These are phyloP conservation scores for Claviceps pazoutovae DNA, from an alignment of 2,329 filamentous ascomycete species.

Conservation along the genomic window DNA sequence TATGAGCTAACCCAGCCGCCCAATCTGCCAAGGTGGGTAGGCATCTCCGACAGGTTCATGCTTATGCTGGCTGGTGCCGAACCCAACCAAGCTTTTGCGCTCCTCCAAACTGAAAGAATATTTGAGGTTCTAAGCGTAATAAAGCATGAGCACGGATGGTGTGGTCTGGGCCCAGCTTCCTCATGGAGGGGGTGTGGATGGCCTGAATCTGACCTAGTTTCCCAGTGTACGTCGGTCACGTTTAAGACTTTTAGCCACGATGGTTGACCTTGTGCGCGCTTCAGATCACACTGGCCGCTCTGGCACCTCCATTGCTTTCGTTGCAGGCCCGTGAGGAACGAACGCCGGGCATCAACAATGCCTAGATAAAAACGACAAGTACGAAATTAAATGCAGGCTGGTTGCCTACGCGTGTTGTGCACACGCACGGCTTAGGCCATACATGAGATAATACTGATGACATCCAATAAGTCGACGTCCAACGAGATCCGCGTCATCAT, in stretches of 20 bases:
- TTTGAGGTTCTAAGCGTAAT: neutral
- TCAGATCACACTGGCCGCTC: neutral
- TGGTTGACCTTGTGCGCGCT: neutral
- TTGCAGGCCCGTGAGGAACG: neutral
- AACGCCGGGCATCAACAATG: neutral
- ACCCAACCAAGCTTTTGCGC: neutral
- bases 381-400: too few relatives aligned
- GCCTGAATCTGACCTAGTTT: neutral
- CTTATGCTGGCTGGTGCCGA: neutral
- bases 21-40: neutral
- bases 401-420: too few relatives aligned
- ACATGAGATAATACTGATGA: too few relatives aligned
- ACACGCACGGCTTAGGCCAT: too few relatives aligned
- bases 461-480: too few relatives aligned
- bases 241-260: neutral
- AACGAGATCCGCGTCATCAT: too few relatives aligned
- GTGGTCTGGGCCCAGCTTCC: neutral
- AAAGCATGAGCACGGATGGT: neutral
- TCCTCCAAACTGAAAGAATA: neutral
- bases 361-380: too few relatives aligned
- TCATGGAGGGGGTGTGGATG: neutral
- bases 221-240: neutral
- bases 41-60: neutral
- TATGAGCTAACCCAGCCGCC: neutral
- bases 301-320: too few relatives aligned